Evolutionary conservation across 257 asterid genomes (phyloP).

Genomic region (Cinchona pubescens): DNA sequence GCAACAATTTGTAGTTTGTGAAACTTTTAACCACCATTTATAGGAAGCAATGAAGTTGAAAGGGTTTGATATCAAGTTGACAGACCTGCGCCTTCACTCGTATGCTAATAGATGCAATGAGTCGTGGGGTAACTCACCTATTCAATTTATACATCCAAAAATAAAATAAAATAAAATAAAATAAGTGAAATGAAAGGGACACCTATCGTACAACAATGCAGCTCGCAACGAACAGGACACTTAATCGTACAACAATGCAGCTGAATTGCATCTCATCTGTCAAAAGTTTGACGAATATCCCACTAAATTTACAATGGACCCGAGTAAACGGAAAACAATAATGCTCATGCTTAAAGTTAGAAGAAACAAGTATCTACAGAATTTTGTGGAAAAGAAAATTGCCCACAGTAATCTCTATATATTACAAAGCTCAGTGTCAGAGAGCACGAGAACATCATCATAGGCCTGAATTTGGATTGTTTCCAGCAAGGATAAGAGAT

Average conservation of each 20-base stretch:
- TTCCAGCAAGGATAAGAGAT: slow-evolving; percentile 94
- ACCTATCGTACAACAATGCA: too few relatives aligned
- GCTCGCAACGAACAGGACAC: too few relatives aligned
- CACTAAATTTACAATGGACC: not conserved
- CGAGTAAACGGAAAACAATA: not conserved
- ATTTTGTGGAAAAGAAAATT: not conserved
- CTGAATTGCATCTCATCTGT: not conserved
- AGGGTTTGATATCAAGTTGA: too few relatives aligned
- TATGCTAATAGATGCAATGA: too few relatives aligned
- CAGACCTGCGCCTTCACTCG: too few relatives aligned
- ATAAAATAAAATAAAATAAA: too few relatives aligned
- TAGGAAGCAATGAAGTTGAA: too few relatives aligned
- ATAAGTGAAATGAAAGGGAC: too few relatives aligned
- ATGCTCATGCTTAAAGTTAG: not conserved
- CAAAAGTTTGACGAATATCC: not conserved
- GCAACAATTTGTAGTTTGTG: too few relatives aligned
- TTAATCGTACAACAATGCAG: not conserved
- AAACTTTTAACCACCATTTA: too few relatives aligned
- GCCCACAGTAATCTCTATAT: not conserved
- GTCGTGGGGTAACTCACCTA: too few relatives aligned
- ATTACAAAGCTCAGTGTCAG: not conserved
- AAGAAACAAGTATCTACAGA: not conserved
- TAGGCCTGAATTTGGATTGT: slow-evolving; percentile 80
- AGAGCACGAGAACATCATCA: slow-evolving; percentile 19
- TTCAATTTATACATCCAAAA: too few relatives aligned